Percentiles rank a stretch among this genome's conserved stretches.
Evolutionary conservation across 345 rosid genomes (phyloP).

Genomic region (Melaleuca quinquenervia): DNA sequence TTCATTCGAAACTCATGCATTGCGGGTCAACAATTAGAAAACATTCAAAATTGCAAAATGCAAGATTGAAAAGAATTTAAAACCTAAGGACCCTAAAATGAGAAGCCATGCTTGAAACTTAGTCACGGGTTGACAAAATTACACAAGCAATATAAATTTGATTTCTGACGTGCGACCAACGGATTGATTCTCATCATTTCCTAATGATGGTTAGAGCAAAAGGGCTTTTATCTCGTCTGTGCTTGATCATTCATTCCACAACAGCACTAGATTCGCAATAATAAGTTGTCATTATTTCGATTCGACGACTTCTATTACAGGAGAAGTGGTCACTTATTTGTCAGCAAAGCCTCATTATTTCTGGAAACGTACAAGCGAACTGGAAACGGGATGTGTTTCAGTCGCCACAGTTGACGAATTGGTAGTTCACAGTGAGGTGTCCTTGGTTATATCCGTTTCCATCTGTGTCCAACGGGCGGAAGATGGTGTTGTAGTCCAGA

Average conservation of each 20-base stretch:
- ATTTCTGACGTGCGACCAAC: not conserved
- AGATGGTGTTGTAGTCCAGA: constrained; percentile 31
- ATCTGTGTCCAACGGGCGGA: constrained; percentile 29
- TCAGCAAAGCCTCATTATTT: not conserved
- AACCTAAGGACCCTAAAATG: not conserved
- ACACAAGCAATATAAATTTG: not conserved
- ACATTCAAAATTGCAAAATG: not conserved
- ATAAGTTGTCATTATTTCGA: not conserved
- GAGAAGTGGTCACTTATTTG: not conserved
- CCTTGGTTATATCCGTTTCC: constrained; percentile 27
- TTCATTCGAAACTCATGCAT: not conserved
- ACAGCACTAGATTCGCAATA: not conserved
- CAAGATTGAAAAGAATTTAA: not conserved
- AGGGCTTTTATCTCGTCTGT: not conserved
- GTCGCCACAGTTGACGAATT: constrained; percentile 24
- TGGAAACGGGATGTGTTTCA: not conserved
- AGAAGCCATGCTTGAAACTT: not conserved
- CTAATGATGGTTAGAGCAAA: not conserved
- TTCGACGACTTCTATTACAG: not conserved
- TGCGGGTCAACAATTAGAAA: not conserved
- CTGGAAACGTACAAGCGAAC: not conserved
- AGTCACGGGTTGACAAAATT: not conserved
- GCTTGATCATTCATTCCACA: not conserved
- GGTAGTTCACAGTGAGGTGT: constrained; percentile 23
- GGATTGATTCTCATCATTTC: not conserved